Conservation (phyloP, 2,329 filamentous ascomycete species). For the Trichoderma aggressivum region DNA sequence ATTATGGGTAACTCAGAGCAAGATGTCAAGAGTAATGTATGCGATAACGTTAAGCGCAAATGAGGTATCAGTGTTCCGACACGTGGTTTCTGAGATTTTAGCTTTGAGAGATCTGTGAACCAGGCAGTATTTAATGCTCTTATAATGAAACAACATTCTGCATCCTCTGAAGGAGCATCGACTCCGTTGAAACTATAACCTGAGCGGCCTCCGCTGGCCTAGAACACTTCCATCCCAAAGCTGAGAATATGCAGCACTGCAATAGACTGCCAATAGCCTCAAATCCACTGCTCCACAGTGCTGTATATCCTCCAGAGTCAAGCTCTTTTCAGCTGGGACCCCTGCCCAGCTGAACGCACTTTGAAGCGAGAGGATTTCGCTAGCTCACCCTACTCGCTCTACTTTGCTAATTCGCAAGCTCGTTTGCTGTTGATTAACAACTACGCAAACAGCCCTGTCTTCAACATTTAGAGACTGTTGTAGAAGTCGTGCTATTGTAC, state of each 20-base stretch:
- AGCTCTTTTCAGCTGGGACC: not conserved
- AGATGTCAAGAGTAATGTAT: not conserved
- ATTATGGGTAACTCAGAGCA: not conserved
- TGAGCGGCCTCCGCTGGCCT: not conserved
- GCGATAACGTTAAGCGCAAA: not conserved
- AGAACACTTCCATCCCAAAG: not conserved
- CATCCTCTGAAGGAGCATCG: not conserved
- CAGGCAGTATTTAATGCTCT: not conserved
- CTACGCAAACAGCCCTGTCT: not conserved
- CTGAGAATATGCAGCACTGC: not conserved
- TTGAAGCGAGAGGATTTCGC: not conserved
- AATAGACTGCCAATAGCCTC: not conserved
- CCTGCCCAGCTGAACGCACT: not conserved
- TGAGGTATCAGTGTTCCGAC: not conserved
- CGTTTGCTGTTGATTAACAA: not conserved
- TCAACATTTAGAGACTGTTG: not conserved
- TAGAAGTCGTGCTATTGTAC: not conserved
- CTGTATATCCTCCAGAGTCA: not conserved
- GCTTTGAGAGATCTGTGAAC: not conserved
- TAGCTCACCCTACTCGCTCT: not conserved
- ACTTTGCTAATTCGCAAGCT: not conserved
- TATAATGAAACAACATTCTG: not conserved
- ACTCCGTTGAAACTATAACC: not conserved
- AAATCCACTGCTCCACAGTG: not conserved
- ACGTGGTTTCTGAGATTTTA: not conserved